Base-by-base conservation (phyloP, 495 filamentous ascomycete species). In the Hypoxylon lienhwacheense region DNA sequence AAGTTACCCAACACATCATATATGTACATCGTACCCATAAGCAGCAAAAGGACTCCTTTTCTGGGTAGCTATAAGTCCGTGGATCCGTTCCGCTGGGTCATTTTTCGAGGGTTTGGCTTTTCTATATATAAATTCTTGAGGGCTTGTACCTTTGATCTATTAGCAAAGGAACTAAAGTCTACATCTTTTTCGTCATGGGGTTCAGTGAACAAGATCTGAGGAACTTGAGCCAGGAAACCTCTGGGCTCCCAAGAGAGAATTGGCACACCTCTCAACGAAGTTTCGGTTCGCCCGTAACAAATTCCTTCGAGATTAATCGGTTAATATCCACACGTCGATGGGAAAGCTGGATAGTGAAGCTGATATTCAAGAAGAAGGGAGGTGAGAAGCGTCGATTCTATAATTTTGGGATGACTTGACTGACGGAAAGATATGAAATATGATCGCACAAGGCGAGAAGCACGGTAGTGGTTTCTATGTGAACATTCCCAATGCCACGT, bases 391-490 rank as follows among this genome's bases (percentile, higher is more conserved):
- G n/a, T 5, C 0, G 8, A 29, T 31, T n/a, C 2, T 2, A 21
- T 22, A 17, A 0, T 4, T 7, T 25, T 11, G 2, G 17, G 35
- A n/a, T 22, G n/a, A n/a, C n/a, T n/a, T n/a, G n/a, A n/a, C 16
- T 53, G 15, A 45, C 8, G 21, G 7, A 29, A 22, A 21, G 2
- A 21, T 14, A 14, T 20, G 16, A 10, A 7, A 12, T 15, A 5
- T 7, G 4, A 8, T 20, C 12, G 16, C 11, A 19, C 21, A 22
- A 59, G 55, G n/a, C 2, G 48, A 43, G 20, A 48, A 44, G 5
- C 36, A 59, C 14, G 55, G 55, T 2, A 59, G 28, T 16, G 70
- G 69, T 24, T 70, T 70, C 59, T 66, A 66, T 35, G 49, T 69
- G 46, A 67, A 69, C 53, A 55, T 66, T 56, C 68, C 62, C 46